Percentiles rank a stretch among this genome's conserved stretches.
These are phyloP conservation scores for Clarireedia monteithiana DNA, from an alignment of 2,329 filamentous ascomycete genomes.

Conservation along the genomic window DNA sequence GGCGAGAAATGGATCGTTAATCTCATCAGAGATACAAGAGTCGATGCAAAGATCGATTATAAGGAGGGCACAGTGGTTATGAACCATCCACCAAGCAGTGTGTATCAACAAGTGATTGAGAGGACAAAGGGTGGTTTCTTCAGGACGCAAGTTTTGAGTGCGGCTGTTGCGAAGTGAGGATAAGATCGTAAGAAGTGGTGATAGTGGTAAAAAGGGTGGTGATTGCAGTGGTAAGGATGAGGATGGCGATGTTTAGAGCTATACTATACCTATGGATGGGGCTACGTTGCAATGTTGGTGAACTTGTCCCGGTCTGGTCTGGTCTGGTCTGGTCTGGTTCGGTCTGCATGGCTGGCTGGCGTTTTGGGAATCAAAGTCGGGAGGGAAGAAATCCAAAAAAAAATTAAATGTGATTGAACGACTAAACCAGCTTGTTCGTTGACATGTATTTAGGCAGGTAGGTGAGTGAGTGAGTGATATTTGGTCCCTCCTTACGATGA, in stretches of 20 bases:
- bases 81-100: constrained; percentile 97
- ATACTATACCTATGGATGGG: not conserved
- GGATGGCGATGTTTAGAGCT: not conserved
- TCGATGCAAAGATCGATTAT: constrained; percentile 99
- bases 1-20: constrained; percentile 99
- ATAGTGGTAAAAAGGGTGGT: not conserved
- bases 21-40: constrained; percentile 91
- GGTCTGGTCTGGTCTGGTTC: not conserved
- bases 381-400: not conserved
- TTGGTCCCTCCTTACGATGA: not conserved
- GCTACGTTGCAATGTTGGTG: constrained; percentile 1
- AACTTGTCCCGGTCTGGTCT: not conserved
- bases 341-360: constrained; percentile 9
- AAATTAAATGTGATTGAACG: constrained; percentile 4
- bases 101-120: constrained; percentile 99
- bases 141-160: constrained; percentile 84
- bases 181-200: not conserved
- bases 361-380: constrained; percentile 6
- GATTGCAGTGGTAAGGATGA: not conserved
- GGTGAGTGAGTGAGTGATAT: not conserved
- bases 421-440: too few relatives aligned
- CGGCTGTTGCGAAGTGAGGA: constrained; percentile 30
- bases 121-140: constrained; percentile 98
- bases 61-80: constrained; percentile 97
- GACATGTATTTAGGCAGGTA: not conserved